phyloP scores from a whole-genome alignment of 2,329 filamentous ascomycete genomes.

The Zymoseptoria brevis region DNA sequence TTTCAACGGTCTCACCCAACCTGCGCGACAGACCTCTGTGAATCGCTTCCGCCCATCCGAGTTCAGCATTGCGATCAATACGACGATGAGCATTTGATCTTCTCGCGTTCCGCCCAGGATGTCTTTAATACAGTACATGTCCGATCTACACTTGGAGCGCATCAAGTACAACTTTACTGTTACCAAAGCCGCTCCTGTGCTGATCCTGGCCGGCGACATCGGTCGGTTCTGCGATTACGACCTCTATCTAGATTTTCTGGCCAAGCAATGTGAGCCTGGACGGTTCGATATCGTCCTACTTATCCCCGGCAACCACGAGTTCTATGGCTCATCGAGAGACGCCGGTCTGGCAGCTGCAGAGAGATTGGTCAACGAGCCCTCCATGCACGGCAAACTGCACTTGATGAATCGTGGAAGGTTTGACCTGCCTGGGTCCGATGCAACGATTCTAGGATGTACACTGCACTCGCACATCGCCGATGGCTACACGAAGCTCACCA shows the following conservation, averaged over 20 bases:
- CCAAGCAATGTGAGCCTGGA: conserved; percentile 29
- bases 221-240: conserved; percentile 44
- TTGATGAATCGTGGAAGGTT: conserved; percentile 35
- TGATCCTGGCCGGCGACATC: conserved; percentile 46
- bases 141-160: conserved; percentile 46
- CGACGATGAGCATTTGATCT: too few relatives aligned
- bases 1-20: too few relatives aligned
- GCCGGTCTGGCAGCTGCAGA: conserved; percentile 33
- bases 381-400: conserved; percentile 32
- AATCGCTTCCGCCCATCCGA: too few relatives aligned
- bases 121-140: conserved; percentile 44
- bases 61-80: too few relatives aligned
- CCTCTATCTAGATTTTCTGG: conserved; percentile 39
- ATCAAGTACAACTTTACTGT: conserved; percentile 34
- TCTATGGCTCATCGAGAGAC: conserved; percentile 39
- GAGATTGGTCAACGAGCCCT: conserved; percentile 34
- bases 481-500: conserved; percentile 30
- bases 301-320: conserved; percentile 49
- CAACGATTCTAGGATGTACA: conserved; percentile 50
- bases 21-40: too few relatives aligned
- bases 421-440: conserved; percentile 30
- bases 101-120: too few relatives aligned
- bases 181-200: conserved; percentile 30
- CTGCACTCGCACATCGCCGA: conserved; percentile 45
- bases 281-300: conserved; percentile 41